Evolutionary conservation across 1,139 yeast genomes (phyloP).

Genomic region (Blastobotrys illinoisensis): DNA sequence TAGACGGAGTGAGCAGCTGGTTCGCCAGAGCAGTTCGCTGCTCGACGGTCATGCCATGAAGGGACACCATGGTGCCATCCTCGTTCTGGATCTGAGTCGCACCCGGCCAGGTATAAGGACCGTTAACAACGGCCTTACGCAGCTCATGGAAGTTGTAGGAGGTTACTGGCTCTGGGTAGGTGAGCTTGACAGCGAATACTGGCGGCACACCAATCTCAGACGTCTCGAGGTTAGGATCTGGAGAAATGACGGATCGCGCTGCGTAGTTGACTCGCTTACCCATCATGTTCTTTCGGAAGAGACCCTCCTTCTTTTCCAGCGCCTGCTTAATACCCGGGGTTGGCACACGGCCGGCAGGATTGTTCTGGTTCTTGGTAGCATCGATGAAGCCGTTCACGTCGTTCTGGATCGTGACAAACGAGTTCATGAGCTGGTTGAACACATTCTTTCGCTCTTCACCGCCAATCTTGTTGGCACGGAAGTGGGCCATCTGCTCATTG

Average conservation of each 20-base stretch:
- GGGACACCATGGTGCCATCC: slow-evolving; percentile 81
- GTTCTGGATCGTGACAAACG: slow-evolving; percentile 89
- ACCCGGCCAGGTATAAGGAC: slow-evolving; percentile 98
- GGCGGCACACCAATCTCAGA: slow-evolving; percentile 99
- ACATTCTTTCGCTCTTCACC: slow-evolving; percentile 68
- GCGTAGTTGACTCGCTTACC: slow-evolving; percentile 99
- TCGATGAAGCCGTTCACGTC: slow-evolving; percentile 94
- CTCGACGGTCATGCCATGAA: slow-evolving; percentile 84
- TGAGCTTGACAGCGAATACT: slow-evolving; percentile 88
- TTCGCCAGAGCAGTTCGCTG: slow-evolving; percentile 96
- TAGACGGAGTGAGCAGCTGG: slow-evolving; percentile 83
- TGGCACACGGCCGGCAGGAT: slow-evolving; percentile 60
- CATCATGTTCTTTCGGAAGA: slow-evolving; percentile 99
- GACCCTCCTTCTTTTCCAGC: slow-evolving; percentile 96
- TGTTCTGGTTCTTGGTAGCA: slow-evolving; percentile 77
- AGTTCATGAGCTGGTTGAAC: slow-evolving; percentile 88
- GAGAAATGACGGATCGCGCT: slow-evolving; percentile 98
- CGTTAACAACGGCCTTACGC: slow-evolving; percentile 92
- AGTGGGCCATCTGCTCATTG: slow-evolving; percentile 53
- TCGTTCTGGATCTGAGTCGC: slow-evolving; percentile 95
- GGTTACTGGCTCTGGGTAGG: slow-evolving; percentile 99
- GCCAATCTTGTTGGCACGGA: slow-evolving; percentile 53
- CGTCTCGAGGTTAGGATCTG: slow-evolving; percentile 97
- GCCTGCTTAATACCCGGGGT: slow-evolving; percentile 97
- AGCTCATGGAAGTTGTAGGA: slow-evolving; percentile 83